Conservation (phyloP, 2,329 filamentous ascomycete genomes). For the Nannizzia gypsea region DNA sequence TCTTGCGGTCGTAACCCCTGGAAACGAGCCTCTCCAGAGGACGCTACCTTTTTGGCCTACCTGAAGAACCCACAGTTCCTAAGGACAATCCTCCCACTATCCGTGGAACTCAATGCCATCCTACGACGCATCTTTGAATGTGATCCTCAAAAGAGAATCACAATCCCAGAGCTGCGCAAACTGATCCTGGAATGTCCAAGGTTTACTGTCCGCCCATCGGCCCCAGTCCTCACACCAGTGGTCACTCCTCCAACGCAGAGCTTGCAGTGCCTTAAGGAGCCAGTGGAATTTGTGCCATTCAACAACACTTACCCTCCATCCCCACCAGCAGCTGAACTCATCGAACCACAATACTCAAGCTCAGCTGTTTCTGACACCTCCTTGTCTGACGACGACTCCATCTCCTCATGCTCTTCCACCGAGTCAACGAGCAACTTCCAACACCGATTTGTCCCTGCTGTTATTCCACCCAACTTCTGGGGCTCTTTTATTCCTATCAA, state of each 20-base stretch:
- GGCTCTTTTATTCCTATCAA: slow-evolving; percentile 18
- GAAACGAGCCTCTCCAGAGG: slow-evolving; percentile 89
- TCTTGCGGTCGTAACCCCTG: slow-evolving; percentile 97
- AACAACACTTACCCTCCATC: slow-evolving; percentile 26
- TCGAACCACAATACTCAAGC: slow-evolving; percentile 28
- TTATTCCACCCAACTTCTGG: slow-evolving; percentile 20
- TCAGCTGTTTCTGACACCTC: slow-evolving; percentile 31
- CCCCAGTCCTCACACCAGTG: slow-evolving; percentile 5
- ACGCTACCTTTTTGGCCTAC: slow-evolving; percentile 89
- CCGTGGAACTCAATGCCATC: slow-evolving; percentile 78
- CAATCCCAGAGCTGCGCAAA: slow-evolving; percentile 63
- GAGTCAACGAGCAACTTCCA: slow-evolving; percentile 21
- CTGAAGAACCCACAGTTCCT: slow-evolving; percentile 76
- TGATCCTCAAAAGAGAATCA: slow-evolving; percentile 71
- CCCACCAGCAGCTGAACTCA: slow-evolving; percentile 25
- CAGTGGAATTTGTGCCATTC: slow-evolving; percentile 25
- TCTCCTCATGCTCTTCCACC: slow-evolving; percentile 26
- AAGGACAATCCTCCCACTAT: slow-evolving; percentile 82
- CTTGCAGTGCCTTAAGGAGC: slow-evolving; percentile 22
- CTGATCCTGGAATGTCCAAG: slow-evolving; percentile 63
- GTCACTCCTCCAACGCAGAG: slow-evolving; percentile 26
- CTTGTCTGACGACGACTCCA: slow-evolving; percentile 28
- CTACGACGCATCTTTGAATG: slow-evolving; percentile 77
- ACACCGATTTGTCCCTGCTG: slow-evolving; percentile 19
- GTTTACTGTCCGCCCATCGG: slow-evolving; percentile 46